A percentile compares a stretch with the other conserved stretches of the same genome.
Conservation (phyloP, 1,139 yeast genomes). For the Eremothecium sinecaudum region DNA sequence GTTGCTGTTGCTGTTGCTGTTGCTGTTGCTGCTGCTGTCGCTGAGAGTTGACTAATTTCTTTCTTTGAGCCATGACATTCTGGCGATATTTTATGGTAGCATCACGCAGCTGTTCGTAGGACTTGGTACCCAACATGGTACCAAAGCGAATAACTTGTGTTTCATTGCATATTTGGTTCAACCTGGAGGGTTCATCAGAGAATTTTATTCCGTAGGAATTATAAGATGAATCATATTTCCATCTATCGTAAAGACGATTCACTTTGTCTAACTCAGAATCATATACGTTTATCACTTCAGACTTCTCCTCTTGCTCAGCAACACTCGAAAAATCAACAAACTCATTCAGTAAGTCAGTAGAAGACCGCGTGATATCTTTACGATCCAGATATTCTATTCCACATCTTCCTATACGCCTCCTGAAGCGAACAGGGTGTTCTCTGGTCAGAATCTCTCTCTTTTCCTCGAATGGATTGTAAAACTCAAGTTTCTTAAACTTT, state of each 20-base stretch:
- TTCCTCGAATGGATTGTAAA: slow-evolving; percentile 27
- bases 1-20: slow-evolving; percentile 8
- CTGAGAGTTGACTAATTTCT: slow-evolving; percentile 30
- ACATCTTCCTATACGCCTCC: slow-evolving; percentile 70
- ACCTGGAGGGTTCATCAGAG: slow-evolving; percentile 52
- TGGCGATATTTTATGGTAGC: slow-evolving; percentile 43
- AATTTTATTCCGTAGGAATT: slow-evolving; percentile 46
- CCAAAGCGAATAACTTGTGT: slow-evolving; percentile 90
- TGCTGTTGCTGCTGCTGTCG: slow-evolving; percentile 23
- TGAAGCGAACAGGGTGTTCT: slow-evolving; percentile 53
- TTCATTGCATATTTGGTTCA: slow-evolving; percentile 75
- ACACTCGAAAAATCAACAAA: slow-evolving; percentile 26
- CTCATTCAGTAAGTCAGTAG: slow-evolving; percentile 23
- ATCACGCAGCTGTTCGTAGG: slow-evolving; percentile 58
- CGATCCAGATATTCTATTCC: slow-evolving; percentile 70
- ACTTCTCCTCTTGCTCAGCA: slow-evolving; percentile 24
- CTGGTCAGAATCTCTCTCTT: slow-evolving; percentile 29
- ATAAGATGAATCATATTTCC: slow-evolving; percentile 67
- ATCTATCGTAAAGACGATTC: slow-evolving; percentile 55
- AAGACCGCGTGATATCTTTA: slow-evolving; percentile 30
- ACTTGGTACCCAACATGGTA: slow-evolving; percentile 77
- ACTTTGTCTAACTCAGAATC: slow-evolving; percentile 46
- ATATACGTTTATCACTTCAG: slow-evolving; percentile 38
- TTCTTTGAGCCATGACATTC: slow-evolving; percentile 38
- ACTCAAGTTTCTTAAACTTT: slow-evolving; percentile 23